These are phyloP conservation scores for Capronia coronata DNA, from an alignment of 2,329 filamentous ascomycete species.

Conservation along the genomic window DNA sequence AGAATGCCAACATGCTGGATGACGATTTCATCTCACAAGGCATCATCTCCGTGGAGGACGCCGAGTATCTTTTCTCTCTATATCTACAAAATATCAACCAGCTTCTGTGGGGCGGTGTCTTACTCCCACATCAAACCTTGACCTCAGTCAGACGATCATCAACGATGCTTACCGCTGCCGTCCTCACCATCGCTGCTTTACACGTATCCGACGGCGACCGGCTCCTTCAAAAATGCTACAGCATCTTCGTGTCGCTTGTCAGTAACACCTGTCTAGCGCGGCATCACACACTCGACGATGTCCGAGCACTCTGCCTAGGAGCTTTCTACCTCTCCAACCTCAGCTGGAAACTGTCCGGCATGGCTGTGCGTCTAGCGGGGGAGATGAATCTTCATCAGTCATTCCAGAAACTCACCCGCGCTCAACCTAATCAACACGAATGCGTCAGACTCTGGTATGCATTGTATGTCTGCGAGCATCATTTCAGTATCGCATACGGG, in stretches of 20 bases:
- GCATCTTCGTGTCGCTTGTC: conserved; percentile 51
- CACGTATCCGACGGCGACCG: conserved; percentile 50
- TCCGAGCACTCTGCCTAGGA: conserved; percentile 54
- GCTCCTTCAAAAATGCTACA: conserved; percentile 50
- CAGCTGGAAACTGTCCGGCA: conserved; percentile 55
- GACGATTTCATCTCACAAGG: conserved; percentile 48
- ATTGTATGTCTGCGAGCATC: conserved; percentile 59
- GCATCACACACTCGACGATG: conserved; percentile 51
- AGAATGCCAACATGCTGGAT: not conserved
- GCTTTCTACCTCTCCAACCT: conserved; percentile 58
- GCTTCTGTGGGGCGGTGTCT: conserved; percentile 48
- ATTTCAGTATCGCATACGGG: conserved; percentile 56
- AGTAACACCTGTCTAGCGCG: conserved; percentile 51
- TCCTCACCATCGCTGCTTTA: conserved; percentile 52
- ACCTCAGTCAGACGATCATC: conserved; percentile 49
- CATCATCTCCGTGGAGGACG: conserved; percentile 43
- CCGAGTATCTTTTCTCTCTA: conserved; percentile 47
- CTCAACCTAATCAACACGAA: conserved; percentile 46
- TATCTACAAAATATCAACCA: conserved; percentile 48
- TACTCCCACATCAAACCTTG: conserved; percentile 45
- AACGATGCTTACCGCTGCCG: conserved; percentile 48
- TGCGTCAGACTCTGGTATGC: conserved; percentile 55
- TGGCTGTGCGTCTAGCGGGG: conserved; percentile 52
- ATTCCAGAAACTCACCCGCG: conserved; percentile 44
- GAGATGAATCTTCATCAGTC: conserved; percentile 51